Conservation (phyloP, 2,329 filamentous ascomycete species). For the Elsinoe arachidis region DNA sequence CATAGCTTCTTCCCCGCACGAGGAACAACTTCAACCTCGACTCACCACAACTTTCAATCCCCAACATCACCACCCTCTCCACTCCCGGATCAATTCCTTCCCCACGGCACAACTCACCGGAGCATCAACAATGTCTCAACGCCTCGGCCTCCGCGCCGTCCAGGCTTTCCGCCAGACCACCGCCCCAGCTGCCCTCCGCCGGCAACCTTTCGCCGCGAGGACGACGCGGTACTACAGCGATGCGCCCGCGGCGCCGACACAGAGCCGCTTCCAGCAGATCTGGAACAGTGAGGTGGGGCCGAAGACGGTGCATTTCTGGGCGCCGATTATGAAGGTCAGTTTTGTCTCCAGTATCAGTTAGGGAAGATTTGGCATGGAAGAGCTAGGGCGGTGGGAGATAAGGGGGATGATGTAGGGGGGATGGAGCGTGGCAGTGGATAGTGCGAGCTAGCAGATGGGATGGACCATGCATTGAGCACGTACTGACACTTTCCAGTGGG, state of each 20-base stretch:
- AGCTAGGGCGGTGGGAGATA: neutral
- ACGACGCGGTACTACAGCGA: conserved; percentile 41
- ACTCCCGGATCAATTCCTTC: conserved; percentile 34
- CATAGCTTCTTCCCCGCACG: conserved; percentile 9
- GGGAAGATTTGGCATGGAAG: neutral
- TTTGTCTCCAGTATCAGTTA: neutral
- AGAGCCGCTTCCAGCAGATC: conserved; percentile 61
- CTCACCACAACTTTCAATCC: conserved; percentile 35
- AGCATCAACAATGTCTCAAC: conserved; percentile 43
- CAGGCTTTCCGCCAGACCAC: conserved; percentile 43
- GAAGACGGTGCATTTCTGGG: conserved; percentile 97
- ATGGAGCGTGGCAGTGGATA: too few species aligned
- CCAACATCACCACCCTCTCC: conserved; percentile 32
- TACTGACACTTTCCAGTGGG: conserved; percentile 53
- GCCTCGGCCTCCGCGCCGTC: conserved; percentile 49
- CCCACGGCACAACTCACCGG: conserved; percentile 6
- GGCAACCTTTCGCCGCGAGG: conserved; percentile 47
- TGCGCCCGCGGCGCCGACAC: conserved; percentile 22
- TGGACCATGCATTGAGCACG: neutral
- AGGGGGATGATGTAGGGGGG: too few species aligned
- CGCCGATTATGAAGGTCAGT: conserved; percentile 78
- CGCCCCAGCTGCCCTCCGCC: conserved; percentile 36
- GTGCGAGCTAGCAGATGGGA: too few species aligned
- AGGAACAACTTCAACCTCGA: conserved; percentile 2
- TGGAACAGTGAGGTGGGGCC: conserved; percentile 42